Evolutionary conservation across 805 yeast species (phyloP).

Genomic region (Schwanniomyces sp.): DNA sequence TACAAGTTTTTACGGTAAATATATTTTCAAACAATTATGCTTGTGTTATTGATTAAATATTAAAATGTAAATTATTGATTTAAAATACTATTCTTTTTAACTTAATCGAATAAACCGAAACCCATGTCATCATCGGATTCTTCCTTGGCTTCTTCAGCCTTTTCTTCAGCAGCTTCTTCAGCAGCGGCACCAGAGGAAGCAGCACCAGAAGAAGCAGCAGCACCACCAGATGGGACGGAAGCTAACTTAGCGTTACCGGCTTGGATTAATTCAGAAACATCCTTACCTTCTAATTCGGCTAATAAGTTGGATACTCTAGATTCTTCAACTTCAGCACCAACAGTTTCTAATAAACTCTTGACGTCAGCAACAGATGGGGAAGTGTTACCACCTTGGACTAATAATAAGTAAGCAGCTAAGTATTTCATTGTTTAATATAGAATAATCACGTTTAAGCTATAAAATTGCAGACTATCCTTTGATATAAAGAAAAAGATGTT

Average conservation of each 20-base stretch:
- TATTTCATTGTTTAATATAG: conserved; percentile 45
- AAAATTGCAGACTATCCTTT: conserved; percentile 80
- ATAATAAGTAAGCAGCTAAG: conserved; percentile 49
- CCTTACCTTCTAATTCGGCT: conserved; percentile 89
- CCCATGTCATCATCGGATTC: conserved; percentile 84
- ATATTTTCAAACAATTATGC: conserved; percentile 5
- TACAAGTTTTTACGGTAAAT: not conserved
- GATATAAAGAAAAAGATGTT: conserved; percentile 9
- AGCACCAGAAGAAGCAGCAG: conserved; percentile 78
- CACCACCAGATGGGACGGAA: conserved; percentile 97
- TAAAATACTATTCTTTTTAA: not conserved
- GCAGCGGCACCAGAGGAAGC: conserved; percentile 73
- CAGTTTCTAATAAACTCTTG: conserved; percentile 40
- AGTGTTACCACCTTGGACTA: conserved; percentile 47
- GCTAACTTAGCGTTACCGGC: conserved; percentile 96
- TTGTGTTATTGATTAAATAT: conserved; percentile 1
- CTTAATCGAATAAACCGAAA: conserved; percentile 95
- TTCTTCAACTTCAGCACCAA: conserved; percentile 91
- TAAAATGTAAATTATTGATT: not conserved
- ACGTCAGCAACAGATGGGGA: conserved; percentile 44
- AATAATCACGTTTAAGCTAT: conserved; percentile 80
- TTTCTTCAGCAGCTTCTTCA: conserved; percentile 64
- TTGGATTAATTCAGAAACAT: conserved; percentile 83
- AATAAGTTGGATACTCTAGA: conserved; percentile 79
- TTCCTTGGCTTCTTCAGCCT: conserved; percentile 33